Conservation (phyloP, 768 basidiomycete genomes). For the Mycena amicta region DNA sequence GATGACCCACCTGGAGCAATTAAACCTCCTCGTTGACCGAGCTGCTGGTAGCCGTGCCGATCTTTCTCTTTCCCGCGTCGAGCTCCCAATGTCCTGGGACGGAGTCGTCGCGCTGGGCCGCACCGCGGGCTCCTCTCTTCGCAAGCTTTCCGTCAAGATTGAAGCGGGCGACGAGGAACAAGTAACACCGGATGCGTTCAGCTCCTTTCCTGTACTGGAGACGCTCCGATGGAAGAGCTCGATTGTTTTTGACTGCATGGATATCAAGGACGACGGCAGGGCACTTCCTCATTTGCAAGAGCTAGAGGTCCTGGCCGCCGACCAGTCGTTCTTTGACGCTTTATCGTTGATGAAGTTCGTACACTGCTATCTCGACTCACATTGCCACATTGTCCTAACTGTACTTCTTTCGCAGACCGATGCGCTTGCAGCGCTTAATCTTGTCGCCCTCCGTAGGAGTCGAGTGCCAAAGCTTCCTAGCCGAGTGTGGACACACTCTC, state of each 20-base stretch:
- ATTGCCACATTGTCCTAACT: not conserved
- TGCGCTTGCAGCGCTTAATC: not conserved
- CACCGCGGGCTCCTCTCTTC: not conserved
- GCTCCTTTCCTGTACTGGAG: not conserved
- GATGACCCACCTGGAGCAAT: not conserved
- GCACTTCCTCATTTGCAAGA: not conserved
- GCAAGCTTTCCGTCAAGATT: not conserved
- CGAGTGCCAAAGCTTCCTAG: no score
- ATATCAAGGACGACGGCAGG: not conserved
- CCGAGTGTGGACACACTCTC: no score
- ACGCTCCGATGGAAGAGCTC: not conserved
- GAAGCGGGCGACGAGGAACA: not conserved
- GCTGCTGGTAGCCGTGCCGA: not conserved
- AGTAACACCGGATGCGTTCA: not conserved
- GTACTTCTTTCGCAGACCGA: not conserved
- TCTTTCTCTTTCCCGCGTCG: no score
- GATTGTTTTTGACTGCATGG: not conserved
- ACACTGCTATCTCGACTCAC: not conserved
- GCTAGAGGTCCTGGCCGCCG: not conserved
- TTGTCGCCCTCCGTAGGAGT: no score
- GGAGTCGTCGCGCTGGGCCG: not conserved
- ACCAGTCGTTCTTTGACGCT: not conserved
- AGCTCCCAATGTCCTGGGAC: not conserved
- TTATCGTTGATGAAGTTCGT: not conserved
- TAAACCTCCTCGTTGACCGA: not conserved